Evolutionary conservation across 768 basidiomycete genomes (phyloP).

Genomic region (Lactarius sanguifluus): DNA sequence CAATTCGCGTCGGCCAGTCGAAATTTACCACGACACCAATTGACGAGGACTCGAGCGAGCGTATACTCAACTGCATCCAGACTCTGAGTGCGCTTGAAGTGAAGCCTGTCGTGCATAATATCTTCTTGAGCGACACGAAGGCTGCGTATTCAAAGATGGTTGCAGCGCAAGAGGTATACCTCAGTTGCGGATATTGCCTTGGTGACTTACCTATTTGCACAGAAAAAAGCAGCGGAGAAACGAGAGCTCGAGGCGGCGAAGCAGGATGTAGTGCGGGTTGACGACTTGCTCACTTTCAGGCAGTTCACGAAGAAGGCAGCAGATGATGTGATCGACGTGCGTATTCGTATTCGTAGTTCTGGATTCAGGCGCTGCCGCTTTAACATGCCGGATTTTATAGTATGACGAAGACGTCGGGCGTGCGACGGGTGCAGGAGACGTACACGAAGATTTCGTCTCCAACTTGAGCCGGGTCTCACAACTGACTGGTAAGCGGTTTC

Average conservation of each 20-base stretch:
- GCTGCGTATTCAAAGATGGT: conserved; percentile 94
- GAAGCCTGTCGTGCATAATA: conserved; percentile 56
- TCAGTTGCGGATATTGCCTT: neutral
- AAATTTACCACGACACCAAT: conserved; percentile 94
- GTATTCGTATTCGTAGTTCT: conserved; percentile 36
- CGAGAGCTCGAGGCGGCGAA: conserved; percentile 75
- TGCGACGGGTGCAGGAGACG: conserved; percentile 83
- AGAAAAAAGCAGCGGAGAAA: conserved; percentile 92
- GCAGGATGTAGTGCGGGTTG: conserved; percentile 79
- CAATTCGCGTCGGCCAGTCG: conserved; percentile 96
- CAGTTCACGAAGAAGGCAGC: conserved; percentile 93
- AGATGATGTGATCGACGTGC: conserved; percentile 74
- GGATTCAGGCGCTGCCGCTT: neutral
- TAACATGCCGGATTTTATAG: conserved; percentile 42
- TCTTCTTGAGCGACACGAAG: conserved; percentile 86
- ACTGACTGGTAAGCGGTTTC: conserved; percentile 65
- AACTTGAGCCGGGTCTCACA: conserved; percentile 92
- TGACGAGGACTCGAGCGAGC: conserved; percentile 96
- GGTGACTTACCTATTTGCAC: neutral
- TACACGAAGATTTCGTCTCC: conserved; percentile 90
- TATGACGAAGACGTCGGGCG: conserved; percentile 86
- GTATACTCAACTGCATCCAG: conserved; percentile 94
- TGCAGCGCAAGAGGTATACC: conserved; percentile 81
- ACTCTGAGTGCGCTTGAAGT: conserved; percentile 79
- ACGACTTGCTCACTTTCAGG: conserved; percentile 88